These are phyloP conservation scores for Trichoderma asperellum DNA, from an alignment of 2,329 filamentous ascomycete species.

Conservation along the genomic window DNA sequence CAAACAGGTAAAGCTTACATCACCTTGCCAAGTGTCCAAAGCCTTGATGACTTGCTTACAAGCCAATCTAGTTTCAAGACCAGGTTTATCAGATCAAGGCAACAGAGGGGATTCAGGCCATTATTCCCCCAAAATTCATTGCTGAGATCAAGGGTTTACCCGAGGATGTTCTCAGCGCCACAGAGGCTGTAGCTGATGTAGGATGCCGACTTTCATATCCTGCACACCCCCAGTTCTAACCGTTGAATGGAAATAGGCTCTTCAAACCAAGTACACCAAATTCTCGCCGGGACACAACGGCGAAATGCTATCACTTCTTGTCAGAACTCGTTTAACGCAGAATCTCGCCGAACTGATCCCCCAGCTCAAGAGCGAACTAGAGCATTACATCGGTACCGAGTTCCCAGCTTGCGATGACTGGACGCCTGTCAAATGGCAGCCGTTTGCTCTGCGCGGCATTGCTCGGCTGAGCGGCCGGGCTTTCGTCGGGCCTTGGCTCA, in stretches of 20 bases:
- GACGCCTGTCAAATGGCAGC: slow-evolving; percentile 58
- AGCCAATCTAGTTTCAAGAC: slow-evolving; percentile 48
- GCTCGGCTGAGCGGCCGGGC: slow-evolving; percentile 58
- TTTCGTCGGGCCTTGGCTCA: slow-evolving; percentile 56
- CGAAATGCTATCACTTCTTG: slow-evolving; percentile 49
- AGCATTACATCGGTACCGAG: slow-evolving; percentile 51
- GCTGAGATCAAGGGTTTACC: slow-evolving; percentile 53
- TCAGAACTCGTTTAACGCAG: slow-evolving; percentile 53
- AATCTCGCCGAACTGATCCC: slow-evolving; percentile 53
- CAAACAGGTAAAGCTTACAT: slow-evolving; percentile 45
- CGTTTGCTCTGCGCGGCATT: slow-evolving; percentile 55
- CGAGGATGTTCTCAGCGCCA: slow-evolving; percentile 53
- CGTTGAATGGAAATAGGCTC: slow-evolving; percentile 42
- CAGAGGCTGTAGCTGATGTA: slow-evolving; percentile 54
- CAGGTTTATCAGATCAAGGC: slow-evolving; percentile 56
- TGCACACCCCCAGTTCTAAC: neutral
- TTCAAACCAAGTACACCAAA: slow-evolving; percentile 56
- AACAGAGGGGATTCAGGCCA: slow-evolving; percentile 54
- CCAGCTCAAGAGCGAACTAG: slow-evolving; percentile 52
- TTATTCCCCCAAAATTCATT: slow-evolving; percentile 51
- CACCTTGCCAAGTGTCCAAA: fast-evolving
- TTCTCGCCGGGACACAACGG: slow-evolving; percentile 53
- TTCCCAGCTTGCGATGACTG: slow-evolving; percentile 58
- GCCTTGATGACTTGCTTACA: slow-evolving; percentile 33
- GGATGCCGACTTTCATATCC: neutral